Evolutionary conservation across 371 early-diverging fungal species (phyloP).

Genomic region (Circinella minor): DNA sequence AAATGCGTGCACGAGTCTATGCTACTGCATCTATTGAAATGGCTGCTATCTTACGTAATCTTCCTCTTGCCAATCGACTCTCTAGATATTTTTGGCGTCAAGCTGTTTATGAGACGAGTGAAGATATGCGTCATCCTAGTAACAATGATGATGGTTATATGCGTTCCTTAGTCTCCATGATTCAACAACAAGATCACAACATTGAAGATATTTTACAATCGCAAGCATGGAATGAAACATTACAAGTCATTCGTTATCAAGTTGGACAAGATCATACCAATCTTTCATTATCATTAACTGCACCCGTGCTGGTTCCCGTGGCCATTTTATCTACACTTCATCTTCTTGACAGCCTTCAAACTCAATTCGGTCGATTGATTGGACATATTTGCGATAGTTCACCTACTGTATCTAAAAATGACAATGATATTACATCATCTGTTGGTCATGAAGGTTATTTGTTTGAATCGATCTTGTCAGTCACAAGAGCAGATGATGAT

Average conservation of each 20-base stretch:
- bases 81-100: slow-evolving; percentile 34
- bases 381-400: background rate
- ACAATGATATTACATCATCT: background rate
- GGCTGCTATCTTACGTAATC: slow-evolving; percentile 21
- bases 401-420: background rate
- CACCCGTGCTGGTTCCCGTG: slow-evolving; percentile 42
- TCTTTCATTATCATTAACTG: slow-evolving; percentile 31
- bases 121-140: background rate
- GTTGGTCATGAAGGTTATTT: slow-evolving; percentile 4
- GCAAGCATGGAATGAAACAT: slow-evolving; percentile 35
- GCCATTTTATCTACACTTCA: slow-evolving; percentile 39
- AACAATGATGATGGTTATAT: slow-evolving; percentile 25
- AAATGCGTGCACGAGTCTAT: slow-evolving; percentile 43
- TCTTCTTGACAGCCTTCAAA: slow-evolving; percentile 32
- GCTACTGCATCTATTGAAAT: slow-evolving; percentile 49
- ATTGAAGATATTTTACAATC: slow-evolving; percentile 30
- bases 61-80: slow-evolving; percentile 20
- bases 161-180: slow-evolving; percentile 31
- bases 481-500: slow-evolving; percentile 18
- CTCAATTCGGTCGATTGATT: slow-evolving; percentile 29
- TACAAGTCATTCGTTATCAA: slow-evolving; percentile 29
- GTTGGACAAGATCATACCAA: slow-evolving; percentile 6
- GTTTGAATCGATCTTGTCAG: slow-evolving; percentile 17
- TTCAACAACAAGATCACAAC: slow-evolving; percentile 29
- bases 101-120: slow-evolving; percentile 28